Conservation (phyloP, 352 stramenopile species). For the Plasmopara muralis region DNA sequence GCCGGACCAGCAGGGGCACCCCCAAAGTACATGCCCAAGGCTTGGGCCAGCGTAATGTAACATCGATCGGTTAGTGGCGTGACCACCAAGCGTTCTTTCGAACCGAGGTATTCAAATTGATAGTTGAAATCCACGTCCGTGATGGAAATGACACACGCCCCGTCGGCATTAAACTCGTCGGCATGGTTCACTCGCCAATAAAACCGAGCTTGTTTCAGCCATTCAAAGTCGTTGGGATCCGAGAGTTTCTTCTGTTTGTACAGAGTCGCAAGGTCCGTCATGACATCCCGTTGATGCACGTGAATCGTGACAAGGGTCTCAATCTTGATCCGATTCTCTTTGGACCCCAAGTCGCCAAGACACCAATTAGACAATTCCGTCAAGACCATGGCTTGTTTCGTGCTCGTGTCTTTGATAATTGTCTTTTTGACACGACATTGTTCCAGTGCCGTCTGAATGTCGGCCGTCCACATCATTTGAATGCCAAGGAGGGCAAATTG, state of each 20-base stretch:
- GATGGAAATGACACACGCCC: slow-evolving; percentile 95
- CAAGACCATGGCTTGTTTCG: slow-evolving; percentile 90
- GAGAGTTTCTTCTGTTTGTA: slow-evolving; percentile 96
- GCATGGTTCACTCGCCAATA: slow-evolving; percentile 93
- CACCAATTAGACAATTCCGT: slow-evolving; percentile 95
- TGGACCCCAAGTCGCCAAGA: slow-evolving; percentile 93
- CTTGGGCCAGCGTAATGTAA: slow-evolving; percentile 97
- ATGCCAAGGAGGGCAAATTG: slow-evolving; percentile 95
- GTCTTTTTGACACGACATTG: slow-evolving; percentile 95
- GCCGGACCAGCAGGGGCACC: slow-evolving; percentile 92
- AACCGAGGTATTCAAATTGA: slow-evolving; percentile 97
- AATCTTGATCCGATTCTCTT: slow-evolving; percentile 97
- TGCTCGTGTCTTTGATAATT: slow-evolving; percentile 96
- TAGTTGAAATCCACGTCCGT: slow-evolving; percentile 99
- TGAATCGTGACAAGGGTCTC: slow-evolving; percentile 98
- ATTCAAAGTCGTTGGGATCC: slow-evolving; percentile 98
- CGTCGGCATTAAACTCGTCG: slow-evolving; percentile 93
- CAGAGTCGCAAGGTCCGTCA: slow-evolving; percentile 89
- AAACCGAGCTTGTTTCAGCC: slow-evolving; percentile 98
- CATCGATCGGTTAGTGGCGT: slow-evolving; percentile 96
- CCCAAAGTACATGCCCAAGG: slow-evolving; percentile 97
- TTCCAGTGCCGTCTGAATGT: slow-evolving; percentile 93
- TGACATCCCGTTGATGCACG: slow-evolving; percentile 97
- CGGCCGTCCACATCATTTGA: slow-evolving; percentile 96
- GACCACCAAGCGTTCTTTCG: slow-evolving; percentile 96